Evolutionary conservation across 345 rosid genomes (phyloP).

Genomic region (Reutealis trisperma): DNA sequence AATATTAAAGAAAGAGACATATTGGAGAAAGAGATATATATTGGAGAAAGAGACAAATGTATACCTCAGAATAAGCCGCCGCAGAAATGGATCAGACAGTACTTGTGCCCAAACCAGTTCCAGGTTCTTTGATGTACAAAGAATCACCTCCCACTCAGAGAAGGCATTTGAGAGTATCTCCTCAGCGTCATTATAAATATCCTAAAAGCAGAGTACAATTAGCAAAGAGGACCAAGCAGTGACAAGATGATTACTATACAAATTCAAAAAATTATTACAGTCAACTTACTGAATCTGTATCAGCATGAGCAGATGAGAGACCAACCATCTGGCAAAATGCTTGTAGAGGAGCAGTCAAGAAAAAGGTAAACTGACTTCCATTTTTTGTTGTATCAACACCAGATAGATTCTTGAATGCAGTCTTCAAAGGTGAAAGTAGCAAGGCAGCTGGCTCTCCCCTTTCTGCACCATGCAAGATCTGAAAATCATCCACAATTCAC

Average conservation of each 20-base stretch:
- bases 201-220: constrained; percentile 41
- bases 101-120: constrained; percentile 97
- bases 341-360: constrained; percentile 85
- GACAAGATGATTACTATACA: constrained; percentile 8
- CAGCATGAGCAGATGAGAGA: constrained; percentile 43
- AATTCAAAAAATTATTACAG: not conserved
- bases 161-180: constrained; percentile 69
- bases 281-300: constrained; percentile 53
- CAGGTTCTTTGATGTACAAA: constrained; percentile 69
- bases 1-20: not conserved
- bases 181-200: constrained; percentile 62
- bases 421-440: constrained; percentile 81
- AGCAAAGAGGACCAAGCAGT: constrained; percentile 13
- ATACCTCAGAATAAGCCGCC: constrained; percentile 90
- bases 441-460: constrained; percentile 89
- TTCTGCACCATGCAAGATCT: constrained; percentile 88
- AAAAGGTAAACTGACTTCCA: constrained; percentile 92
- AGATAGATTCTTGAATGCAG: constrained; percentile 49
- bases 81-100: constrained; percentile 78
- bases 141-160: constrained; percentile 84
- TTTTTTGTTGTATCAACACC: constrained; percentile 37
- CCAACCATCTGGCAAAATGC: constrained; percentile 89
- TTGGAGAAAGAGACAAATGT: constrained; percentile 1
- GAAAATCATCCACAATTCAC: constrained; percentile 28
- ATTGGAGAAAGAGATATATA: not conserved